phyloP scores from a whole-genome alignment of 1,139 yeast genomes.

The Geotrichum bryndzae region DNA sequence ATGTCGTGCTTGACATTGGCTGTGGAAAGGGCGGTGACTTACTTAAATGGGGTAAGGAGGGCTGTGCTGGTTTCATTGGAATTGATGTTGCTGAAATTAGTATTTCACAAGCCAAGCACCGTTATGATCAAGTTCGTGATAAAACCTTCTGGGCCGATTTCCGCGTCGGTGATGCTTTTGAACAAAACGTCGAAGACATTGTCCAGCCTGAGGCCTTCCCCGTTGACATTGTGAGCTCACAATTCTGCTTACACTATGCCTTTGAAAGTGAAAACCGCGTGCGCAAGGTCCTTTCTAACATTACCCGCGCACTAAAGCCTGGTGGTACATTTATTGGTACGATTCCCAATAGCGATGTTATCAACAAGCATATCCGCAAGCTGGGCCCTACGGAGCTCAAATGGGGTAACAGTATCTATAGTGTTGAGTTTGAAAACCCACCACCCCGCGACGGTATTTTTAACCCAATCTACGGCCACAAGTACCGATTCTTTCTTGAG shows the following conservation, averaged over 20 bases:
- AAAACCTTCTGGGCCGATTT: slow-evolving; percentile 62
- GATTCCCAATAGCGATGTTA: slow-evolving; percentile 85
- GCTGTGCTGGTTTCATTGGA: slow-evolving; percentile 74
- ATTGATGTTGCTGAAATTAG: slow-evolving; percentile 89
- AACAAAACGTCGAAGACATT: slow-evolving; percentile 61
- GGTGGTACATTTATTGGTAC: slow-evolving; percentile 93
- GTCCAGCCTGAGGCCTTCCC: slow-evolving; percentile 70
- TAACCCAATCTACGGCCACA: slow-evolving; percentile 74
- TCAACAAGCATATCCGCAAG: slow-evolving; percentile 55
- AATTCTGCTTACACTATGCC: slow-evolving; percentile 91
- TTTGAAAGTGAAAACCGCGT: slow-evolving; percentile 82
- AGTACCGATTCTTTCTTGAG: slow-evolving; percentile 70
- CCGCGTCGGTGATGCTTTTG: slow-evolving; percentile 89
- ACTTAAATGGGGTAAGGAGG: slow-evolving; percentile 76
- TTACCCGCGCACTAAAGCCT: slow-evolving; percentile 62
- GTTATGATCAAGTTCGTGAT: slow-evolving; percentile 54
- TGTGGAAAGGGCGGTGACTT: slow-evolving; percentile 99
- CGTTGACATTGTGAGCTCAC: slow-evolving; percentile 82
- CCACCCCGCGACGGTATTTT: slow-evolving; percentile 72
- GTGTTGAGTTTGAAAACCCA: slow-evolving; percentile 67
- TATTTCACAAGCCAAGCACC: slow-evolving; percentile 71
- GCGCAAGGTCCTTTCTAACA: slow-evolving; percentile 63
- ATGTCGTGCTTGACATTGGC: slow-evolving; percentile 73
- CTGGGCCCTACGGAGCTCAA: slow-evolving; percentile 45
- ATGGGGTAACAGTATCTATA: slow-evolving; percentile 83